Percentiles rank a stretch among this genome's conserved stretches.
Conservation (phyloP, 2,329 filamentous ascomycete genomes). For the Metarhizium sp. region DNA sequence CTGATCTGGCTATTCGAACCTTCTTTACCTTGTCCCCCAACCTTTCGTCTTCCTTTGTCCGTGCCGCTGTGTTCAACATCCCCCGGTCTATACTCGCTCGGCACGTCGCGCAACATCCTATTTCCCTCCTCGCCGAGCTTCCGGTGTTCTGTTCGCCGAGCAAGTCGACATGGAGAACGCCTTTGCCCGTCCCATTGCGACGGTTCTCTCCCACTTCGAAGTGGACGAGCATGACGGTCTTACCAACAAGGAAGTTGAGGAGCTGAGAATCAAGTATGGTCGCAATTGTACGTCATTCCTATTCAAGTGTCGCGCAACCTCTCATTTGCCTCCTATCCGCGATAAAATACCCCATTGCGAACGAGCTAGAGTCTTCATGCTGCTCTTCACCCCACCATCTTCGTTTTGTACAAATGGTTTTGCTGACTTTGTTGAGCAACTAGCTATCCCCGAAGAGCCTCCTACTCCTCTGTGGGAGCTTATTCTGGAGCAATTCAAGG, state of each 20-base stretch:
- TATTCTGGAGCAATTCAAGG: constrained; percentile 97
- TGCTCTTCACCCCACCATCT: not conserved
- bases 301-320: constrained; percentile 2
- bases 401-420: constrained; percentile 1
- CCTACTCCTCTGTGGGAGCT: constrained; percentile 95
- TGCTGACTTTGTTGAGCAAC: not conserved
- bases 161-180: constrained; percentile 49
- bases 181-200: constrained; percentile 46
- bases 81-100: constrained; percentile 1
- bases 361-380: not conserved
- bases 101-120: constrained; percentile 1
- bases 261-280: constrained; percentile 49
- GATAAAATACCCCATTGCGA: not conserved
- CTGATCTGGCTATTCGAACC: constrained; percentile 4
- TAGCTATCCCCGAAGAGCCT: constrained; percentile 71
- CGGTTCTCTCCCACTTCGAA: constrained; percentile 49
- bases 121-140: not conserved
- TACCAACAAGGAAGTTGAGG: constrained; percentile 46
- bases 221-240: constrained; percentile 48
- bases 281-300: constrained; percentile 47
- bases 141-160: constrained; percentile 7
- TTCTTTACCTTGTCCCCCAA: not conserved
- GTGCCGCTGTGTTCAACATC: not conserved
- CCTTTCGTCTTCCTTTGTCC: not conserved
- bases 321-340: constrained; percentile 3